Percentiles rank a stretch among this genome's conserved stretches.
Evolutionary conservation across 2,329 filamentous ascomycete genomes (phyloP).

Genomic region (Fusarium haematococcum): DNA sequence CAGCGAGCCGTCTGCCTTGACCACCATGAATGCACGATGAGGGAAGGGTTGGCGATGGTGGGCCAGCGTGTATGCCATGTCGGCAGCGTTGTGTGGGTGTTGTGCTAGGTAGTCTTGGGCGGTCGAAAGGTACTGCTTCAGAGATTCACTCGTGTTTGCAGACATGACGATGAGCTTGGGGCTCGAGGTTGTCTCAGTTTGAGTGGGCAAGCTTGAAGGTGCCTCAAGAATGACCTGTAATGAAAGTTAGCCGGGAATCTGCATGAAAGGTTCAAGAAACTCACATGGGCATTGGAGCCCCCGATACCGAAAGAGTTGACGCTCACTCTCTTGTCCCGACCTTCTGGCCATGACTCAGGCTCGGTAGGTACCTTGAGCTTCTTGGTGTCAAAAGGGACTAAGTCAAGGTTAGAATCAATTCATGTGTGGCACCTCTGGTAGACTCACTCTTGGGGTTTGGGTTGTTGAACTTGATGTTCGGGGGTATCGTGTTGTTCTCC

Average conservation of each 20-base stretch:
- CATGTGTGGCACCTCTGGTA: not conserved
- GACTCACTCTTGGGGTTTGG: constrained; percentile 42
- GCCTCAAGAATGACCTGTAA: not conserved
- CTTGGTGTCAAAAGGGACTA: constrained; percentile 37
- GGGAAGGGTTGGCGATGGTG: not conserved
- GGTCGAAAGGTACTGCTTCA: not conserved
- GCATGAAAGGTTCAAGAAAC: not conserved
- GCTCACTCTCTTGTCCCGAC: constrained; percentile 42
- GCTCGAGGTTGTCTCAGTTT: not conserved
- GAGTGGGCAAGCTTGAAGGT: not conserved
- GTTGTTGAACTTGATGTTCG: constrained; percentile 47
- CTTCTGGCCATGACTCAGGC: constrained; percentile 40
- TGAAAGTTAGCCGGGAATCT: not conserved
- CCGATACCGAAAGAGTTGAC: constrained; percentile 56
- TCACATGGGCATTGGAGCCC: constrained; percentile 52
- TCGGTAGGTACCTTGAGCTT: constrained; percentile 44
- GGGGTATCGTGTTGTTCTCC: constrained; percentile 47
- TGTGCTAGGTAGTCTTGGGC: not conserved
- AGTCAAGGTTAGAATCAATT: not conserved
- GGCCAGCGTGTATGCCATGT: not conserved
- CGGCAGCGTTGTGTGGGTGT: not conserved
- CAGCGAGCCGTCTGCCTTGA: not conserved
- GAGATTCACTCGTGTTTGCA: not conserved
- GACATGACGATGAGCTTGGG: not conserved
- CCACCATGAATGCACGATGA: not conserved